These are phyloP conservation scores for Porphyrellus sp. DNA, from an alignment of 1,284 basidiomycete genomes.

Conservation along the genomic window DNA sequence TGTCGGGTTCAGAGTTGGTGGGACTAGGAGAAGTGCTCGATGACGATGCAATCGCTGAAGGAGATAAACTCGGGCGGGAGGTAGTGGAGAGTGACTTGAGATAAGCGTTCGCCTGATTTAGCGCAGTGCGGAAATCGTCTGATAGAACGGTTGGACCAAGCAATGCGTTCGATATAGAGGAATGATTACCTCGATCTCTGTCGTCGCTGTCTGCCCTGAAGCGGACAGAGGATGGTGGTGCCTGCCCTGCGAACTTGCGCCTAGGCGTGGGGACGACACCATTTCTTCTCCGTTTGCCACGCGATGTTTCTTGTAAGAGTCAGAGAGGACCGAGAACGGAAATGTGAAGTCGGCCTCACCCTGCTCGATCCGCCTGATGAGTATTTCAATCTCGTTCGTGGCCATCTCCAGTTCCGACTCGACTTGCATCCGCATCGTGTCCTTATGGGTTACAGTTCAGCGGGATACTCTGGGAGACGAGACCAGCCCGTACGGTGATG, in stretches of 20 bases:
- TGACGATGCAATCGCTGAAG: slow-evolving; percentile 37
- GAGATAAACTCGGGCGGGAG: slow-evolving; percentile 47
- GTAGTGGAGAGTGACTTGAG: slow-evolving; percentile 53
- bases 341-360: slow-evolving; percentile 40
- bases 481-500: slow-evolving; percentile 47
- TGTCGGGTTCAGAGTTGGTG: slow-evolving; percentile 49
- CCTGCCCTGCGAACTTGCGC: slow-evolving; percentile 41
- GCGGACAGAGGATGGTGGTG: slow-evolving; percentile 27
- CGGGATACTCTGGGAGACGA: neutral
- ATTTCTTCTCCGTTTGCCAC: slow-evolving; percentile 39
- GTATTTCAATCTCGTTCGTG: slow-evolving; percentile 63
- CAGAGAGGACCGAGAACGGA: neutral
- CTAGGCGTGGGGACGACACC: slow-evolving; percentile 33
- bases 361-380: slow-evolving; percentile 60
- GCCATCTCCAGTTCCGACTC: slow-evolving; percentile 75
- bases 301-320: slow-evolving; percentile 38
- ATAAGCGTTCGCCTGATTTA: slow-evolving; percentile 57
- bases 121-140: slow-evolving; percentile 69
- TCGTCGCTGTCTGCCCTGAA: slow-evolving; percentile 41
- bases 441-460: slow-evolving; percentile 40
- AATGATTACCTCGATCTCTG: slow-evolving; percentile 28
- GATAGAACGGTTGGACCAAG: slow-evolving; percentile 18
- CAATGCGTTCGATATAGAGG: neutral
- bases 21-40: slow-evolving; percentile 35
- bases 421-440: slow-evolving; percentile 65